Base-by-base conservation (phyloP, 768 basidiomycete species). In the Nidula microcarpa region DNA sequence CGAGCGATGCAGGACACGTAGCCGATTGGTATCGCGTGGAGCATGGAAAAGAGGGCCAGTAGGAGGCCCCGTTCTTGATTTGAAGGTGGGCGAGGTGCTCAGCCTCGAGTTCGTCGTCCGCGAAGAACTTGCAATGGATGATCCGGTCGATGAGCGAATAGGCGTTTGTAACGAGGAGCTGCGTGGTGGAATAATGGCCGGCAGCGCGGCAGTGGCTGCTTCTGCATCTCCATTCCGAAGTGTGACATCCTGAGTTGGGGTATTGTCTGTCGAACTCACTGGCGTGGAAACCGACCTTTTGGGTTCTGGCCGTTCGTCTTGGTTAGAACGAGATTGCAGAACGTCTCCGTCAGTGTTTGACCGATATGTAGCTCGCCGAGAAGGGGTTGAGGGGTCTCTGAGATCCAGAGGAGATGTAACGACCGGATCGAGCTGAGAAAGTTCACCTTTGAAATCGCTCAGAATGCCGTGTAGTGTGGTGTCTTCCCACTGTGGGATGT, bases 381-480 rank as follows among this genome's bases (percentile, higher is more conserved):
- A 68, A 50, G 86, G 78, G 4, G 78, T 80, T 8, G 82, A 81
- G 6, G 87, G 87, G 65, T 89, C 85, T 55, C 71, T 76, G 44
- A 91, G 78, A 64, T 85, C 85, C 53, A 91, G 72, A 18, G 75
- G 65, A 45, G 79, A 65, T 39, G 68, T 68, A 45, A 76, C 73
- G 35, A 76, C 71, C 46, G 84, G 77, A 57, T 86, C 88, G 55
- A 90, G 69, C 54, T 85, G 80, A 56, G 79, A 80, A 52, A 91
- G 74, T 67, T 86, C 81, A 52, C 86, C 88, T 68, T 82, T 79
- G 69, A 93, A 86, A 55, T 91, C 85, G 58, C 78, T 80, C 47
- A 91, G 71, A 56, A 91, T 79, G 39, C 84, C 86, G 62, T 74
- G 76, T 35, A 89, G 67, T 4, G 80, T 72, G 14, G 73, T 69